phyloP scores from a whole-genome alignment of 1,139 yeast species.

The Protomyces inundatus region DNA sequence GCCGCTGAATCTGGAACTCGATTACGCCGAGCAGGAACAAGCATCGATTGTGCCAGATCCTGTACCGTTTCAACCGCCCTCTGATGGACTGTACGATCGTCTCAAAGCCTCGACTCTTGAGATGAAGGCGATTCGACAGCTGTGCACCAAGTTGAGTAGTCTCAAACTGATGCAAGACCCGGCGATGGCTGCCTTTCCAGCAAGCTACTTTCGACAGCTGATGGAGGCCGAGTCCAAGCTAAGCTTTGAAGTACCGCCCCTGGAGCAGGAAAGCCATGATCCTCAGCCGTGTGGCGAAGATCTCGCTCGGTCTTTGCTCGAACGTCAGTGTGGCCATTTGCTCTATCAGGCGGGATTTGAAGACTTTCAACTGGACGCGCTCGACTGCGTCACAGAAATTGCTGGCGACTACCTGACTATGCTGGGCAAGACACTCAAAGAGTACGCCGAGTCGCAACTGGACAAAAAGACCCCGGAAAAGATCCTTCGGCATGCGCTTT shows the following conservation, averaged over 20 bases:
- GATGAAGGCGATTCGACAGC: conserved; percentile 81
- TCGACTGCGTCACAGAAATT: conserved; percentile 72
- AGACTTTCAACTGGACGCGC: conserved; percentile 68
- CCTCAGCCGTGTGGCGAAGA: conserved; percentile 23
- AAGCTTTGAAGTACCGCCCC: neutral
- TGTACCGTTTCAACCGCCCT: conserved; percentile 1
- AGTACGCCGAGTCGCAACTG: conserved; percentile 53
- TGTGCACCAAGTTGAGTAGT: conserved; percentile 82
- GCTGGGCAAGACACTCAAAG: conserved; percentile 62
- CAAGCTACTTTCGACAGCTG: conserved; percentile 11
- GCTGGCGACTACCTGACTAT: conserved; percentile 77
- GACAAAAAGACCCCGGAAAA: conserved; percentile 42
- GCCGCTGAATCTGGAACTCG: neutral
- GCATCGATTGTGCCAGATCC: neutral
- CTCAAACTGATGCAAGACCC: conserved; percentile 83
- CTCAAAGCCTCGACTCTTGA: conserved; percentile 63
- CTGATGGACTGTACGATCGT: conserved; percentile 36
- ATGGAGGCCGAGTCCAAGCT: conserved; percentile 15
- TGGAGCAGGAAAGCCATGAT: conserved; percentile 47
- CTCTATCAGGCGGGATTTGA: conserved; percentile 95
- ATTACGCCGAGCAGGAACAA: neutral
- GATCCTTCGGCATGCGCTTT: conserved; percentile 55
- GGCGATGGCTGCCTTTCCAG: conserved; percentile 13
- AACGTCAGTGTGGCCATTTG: conserved; percentile 66
- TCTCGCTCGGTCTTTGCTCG: conserved; percentile 44